phyloP scores from a whole-genome alignment of 2,329 filamentous ascomycete genomes.

The Paecilomyces niveus region DNA sequence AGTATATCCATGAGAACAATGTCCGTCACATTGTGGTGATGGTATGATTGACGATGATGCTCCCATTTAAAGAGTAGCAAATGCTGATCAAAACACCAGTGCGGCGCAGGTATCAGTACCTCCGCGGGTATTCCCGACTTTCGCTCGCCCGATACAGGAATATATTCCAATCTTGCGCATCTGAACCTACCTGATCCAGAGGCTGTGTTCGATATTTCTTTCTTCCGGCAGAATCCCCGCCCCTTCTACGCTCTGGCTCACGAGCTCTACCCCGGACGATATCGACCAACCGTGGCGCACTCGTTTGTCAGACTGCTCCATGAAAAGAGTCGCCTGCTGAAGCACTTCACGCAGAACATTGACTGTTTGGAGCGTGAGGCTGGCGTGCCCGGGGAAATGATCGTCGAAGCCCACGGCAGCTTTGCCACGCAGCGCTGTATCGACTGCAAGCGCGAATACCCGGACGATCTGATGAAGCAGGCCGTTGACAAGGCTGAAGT shows the following conservation, averaged over 20 bases:
- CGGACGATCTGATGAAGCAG: conserved; percentile 65
- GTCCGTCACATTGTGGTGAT: conserved; percentile 73
- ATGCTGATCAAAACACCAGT: conserved; percentile 33
- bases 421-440: conserved; percentile 90
- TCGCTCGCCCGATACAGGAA: conserved; percentile 81
- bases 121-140: conserved; percentile 73
- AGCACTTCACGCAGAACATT: conserved; percentile 96
- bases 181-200: conserved; percentile 83
- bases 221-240: conserved; percentile 74
- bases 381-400: conserved; percentile 70
- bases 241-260: conserved; percentile 90
- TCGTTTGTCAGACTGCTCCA: conserved; percentile 79
- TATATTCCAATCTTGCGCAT: conserved; percentile 85
- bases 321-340: conserved; percentile 68
- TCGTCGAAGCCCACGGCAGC: conserved; percentile 91
- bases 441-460: conserved; percentile 69
- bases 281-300: conserved; percentile 81
- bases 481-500: conserved; percentile 62
- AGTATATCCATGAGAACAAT: conserved; percentile 65
- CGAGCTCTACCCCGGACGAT: conserved; percentile 87
- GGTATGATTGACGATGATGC: conserved; percentile 35
- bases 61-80: background rate
- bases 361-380: conserved; percentile 87
- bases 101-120: conserved; percentile 69
- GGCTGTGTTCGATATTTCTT: conserved; percentile 88